Evolutionary conservation across 805 yeast species (phyloP), one percentile per base, ranked within the genome.

Genomic region (Barnettozyma sucrosica): DNA sequence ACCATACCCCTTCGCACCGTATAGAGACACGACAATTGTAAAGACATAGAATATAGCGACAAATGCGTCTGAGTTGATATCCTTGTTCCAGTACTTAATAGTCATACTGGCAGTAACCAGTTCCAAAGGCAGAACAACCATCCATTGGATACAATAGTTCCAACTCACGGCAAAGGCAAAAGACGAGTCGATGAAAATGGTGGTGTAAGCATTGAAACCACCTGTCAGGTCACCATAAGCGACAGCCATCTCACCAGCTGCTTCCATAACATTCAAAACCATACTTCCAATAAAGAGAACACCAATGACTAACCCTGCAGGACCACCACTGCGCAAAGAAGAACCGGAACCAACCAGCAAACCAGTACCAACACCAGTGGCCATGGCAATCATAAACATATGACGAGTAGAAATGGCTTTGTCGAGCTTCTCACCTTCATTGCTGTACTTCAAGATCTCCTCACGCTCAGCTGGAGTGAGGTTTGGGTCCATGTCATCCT

Each of bases 281-380:
- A 80, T 75, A 10, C 73, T 59, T 23, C 83, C 83, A 50, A 80
- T 76, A 47, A 82, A 58, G 3, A 73, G 68, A 64, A 79, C 80
- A 8, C 83, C 85, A 34, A 81, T 71, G 10, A 81, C 68, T 33
- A 75, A 56, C 40, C 69, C 74, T 30, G 67, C 75, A 16, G 80
- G 79, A 43, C 80, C 79, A 50, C 74, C 76, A 24, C 61, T 52
- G 23, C 61, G 58, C 36, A 76, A 55, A 5, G 77, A 71, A 52
- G 71, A 63, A 53, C 81, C 85, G 43, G 75, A 68, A 55, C 83
- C 84, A 44, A 80, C 80, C 52, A 76, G 66, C 44, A 81, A 67
- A 57, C 87, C 88, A 6, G 93, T 83, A 59, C 96, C 96, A 50
- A 87, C 83, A 50, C 89, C 81, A 39, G 92, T 89, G 48, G 90